A percentile compares a stretch with the other conserved stretches of the same genome.
Evolutionary conservation across 2,329 filamentous ascomycete genomes (phyloP).

Genomic region (Remersonia thermophila): DNA sequence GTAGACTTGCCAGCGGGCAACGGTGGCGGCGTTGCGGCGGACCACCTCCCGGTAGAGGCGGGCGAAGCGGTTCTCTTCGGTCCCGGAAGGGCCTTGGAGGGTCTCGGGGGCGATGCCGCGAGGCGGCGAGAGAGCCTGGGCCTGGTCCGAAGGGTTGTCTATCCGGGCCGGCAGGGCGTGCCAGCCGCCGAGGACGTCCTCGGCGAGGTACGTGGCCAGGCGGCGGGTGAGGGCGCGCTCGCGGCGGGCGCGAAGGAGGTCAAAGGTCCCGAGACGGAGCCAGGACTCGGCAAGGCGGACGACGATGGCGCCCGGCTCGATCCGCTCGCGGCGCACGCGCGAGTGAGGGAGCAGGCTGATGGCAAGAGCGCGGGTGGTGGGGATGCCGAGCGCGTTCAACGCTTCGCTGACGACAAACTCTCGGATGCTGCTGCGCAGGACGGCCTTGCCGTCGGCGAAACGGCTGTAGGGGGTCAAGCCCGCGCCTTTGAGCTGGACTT

Average conservation of each 20-base stretch:
- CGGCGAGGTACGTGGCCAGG: conserved; percentile 71
- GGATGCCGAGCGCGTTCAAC: conserved; percentile 73
- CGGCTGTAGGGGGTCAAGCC: conserved; percentile 89
- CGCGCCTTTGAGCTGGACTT: conserved; percentile 89
- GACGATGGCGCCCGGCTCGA: conserved; percentile 88
- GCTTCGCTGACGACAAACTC: conserved; percentile 90
- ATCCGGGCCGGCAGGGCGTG: conserved; percentile 59
- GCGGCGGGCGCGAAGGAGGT: conserved; percentile 71
- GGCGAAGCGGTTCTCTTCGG: conserved; percentile 74
- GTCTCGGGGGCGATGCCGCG: conserved; percentile 43
- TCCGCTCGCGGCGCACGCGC: conserved; percentile 62
- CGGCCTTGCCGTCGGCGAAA: conserved; percentile 92
- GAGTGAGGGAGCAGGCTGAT: conserved; percentile 63
- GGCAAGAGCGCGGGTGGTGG: conserved; percentile 74
- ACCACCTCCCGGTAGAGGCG: conserved; percentile 80
- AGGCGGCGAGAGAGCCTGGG: conserved; percentile 30
- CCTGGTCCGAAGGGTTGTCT: conserved; percentile 37
- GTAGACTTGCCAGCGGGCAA: conserved; percentile 93
- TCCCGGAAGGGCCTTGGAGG: conserved; percentile 53
- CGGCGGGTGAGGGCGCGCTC: conserved; percentile 63
- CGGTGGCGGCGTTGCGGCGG: conserved; percentile 72
- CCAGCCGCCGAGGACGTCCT: conserved; percentile 83
- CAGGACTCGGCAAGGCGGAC: conserved; percentile 82
- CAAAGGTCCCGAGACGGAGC: conserved; percentile 91
- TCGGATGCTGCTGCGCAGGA: conserved; percentile 80